Conservation (phyloP, 306 rosid species). For the Trifolium pratense region DNA sequence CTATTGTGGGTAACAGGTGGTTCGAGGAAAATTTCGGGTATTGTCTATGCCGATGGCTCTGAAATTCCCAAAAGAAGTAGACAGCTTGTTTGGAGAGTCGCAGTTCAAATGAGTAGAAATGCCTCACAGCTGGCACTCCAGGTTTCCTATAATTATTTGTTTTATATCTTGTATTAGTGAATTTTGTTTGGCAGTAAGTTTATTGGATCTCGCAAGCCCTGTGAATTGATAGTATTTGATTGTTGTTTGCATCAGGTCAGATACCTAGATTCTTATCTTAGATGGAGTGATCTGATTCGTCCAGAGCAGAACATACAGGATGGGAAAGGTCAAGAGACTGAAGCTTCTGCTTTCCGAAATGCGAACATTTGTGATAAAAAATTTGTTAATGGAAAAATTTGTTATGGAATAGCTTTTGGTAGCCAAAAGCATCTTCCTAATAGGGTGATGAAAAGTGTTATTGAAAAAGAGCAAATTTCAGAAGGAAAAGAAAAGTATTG, state of each 20-base stretch:
- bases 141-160: conserved; percentile 54
- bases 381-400: conserved; percentile 57
- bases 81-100: conserved; percentile 87
- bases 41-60: conserved; percentile 74
- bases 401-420: conserved; percentile 82
- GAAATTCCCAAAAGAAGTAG: conserved; percentile 88
- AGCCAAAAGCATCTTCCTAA: conserved; percentile 95
- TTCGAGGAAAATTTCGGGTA: conserved; percentile 64
- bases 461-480: conserved; percentile 65
- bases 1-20: conserved; percentile 70
- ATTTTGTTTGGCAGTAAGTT: conserved; percentile 30
- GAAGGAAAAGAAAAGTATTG: conserved; percentile 75
- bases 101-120: conserved; percentile 86
- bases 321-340: conserved; percentile 81
- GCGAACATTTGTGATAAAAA: conserved; percentile 74
- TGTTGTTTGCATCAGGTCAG: conserved; percentile 75
- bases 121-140: conserved; percentile 92
- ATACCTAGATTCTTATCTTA: conserved; percentile 74
- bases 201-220: conserved; percentile 38
- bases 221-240: conserved; percentile 36
- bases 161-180: conserved; percentile 22
- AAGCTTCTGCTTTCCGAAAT: conserved; percentile 92
- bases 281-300: conserved; percentile 95
- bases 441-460: conserved; percentile 80
- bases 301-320: conserved; percentile 87